Conservation (phyloP, 2,329 filamentous ascomycete genomes). For the Aspergillus viridinutans region DNA sequence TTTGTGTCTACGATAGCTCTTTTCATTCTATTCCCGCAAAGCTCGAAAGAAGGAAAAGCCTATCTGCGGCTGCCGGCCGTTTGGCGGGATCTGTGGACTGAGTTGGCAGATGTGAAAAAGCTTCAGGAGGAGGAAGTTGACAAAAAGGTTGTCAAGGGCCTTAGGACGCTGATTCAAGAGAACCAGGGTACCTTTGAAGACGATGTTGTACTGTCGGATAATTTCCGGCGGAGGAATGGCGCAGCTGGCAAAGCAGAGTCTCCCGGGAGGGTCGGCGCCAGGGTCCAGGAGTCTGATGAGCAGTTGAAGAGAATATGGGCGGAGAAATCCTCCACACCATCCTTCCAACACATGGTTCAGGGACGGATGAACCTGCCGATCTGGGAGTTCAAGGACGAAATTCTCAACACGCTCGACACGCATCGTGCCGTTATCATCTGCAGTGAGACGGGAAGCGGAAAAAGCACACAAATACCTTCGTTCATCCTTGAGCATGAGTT, state of each 20-base stretch:
- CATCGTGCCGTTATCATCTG: constrained; percentile 90
- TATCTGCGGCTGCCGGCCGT: constrained; percentile 70
- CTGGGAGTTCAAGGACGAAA: constrained; percentile 75
- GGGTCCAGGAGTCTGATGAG: constrained; percentile 29
- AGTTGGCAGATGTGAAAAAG: constrained; percentile 69
- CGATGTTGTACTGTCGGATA: constrained; percentile 70
- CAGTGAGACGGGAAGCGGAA: constrained; percentile 94
- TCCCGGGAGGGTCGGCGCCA: constrained; percentile 17
- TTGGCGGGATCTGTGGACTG: constrained; percentile 83
- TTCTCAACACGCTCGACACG: constrained; percentile 69
- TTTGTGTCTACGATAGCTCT: constrained; percentile 78
- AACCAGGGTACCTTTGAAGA: constrained; percentile 54
- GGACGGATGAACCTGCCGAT: constrained; percentile 81
- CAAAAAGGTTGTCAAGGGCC: constrained; percentile 60
- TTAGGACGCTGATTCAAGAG: constrained; percentile 47
- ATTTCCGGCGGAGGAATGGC: constrained; percentile 58
- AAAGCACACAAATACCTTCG: constrained; percentile 94
- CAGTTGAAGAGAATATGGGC: constrained; percentile 49
- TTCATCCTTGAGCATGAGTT: constrained; percentile 90
- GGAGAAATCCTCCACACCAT: constrained; percentile 45
- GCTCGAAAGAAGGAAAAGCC: constrained; percentile 79
- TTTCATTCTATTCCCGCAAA: constrained; percentile 75
- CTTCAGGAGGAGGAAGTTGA: constrained; percentile 66
- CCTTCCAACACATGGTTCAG: constrained; percentile 75
- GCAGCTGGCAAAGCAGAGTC: constrained; percentile 25